Percentiles rank a stretch among this genome's conserved stretches.
Conservation (phyloP, 1,139 yeast species). For the Geotrichum candidum region DNA sequence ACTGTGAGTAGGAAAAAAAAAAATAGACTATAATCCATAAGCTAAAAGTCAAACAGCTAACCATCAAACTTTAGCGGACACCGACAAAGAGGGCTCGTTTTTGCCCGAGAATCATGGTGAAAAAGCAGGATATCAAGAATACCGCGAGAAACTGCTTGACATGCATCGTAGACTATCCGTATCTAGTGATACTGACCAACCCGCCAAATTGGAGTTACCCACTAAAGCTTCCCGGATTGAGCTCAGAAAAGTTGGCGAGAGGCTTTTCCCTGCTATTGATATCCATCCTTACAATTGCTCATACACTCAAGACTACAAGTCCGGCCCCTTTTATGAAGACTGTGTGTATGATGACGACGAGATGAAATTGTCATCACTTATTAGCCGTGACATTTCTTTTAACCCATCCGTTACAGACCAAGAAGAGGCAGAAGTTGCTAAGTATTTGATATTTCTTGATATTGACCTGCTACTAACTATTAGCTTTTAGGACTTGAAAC, state of each 20-base stretch:
- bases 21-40: not conserved
- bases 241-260: constrained; percentile 7
- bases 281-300: constrained; percentile 6
- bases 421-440: not conserved
- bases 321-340: constrained; percentile 17
- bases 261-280: constrained; percentile 12
- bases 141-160: not conserved
- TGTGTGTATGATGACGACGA: constrained; percentile 17
- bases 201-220: not conserved
- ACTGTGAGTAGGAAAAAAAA: not conserved
- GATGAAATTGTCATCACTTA: constrained; percentile 14
- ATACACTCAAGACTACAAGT: constrained; percentile 10
- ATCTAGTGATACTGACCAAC: not conserved
- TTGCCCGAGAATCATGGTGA: constrained; percentile 10
- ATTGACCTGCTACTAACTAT: not conserved
- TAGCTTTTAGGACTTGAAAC: not conserved
- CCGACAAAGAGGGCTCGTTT: constrained; percentile 3
- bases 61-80: not conserved
- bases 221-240: not conserved
- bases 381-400: constrained; percentile 10
- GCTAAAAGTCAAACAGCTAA: not conserved
- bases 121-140: constrained; percentile 6
- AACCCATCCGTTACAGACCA: constrained; percentile 1
- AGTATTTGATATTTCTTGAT: not conserved
- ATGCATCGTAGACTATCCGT: not conserved